Conservation (phyloP, 139 green algal genomes). For the Volvox africanus region DNA sequence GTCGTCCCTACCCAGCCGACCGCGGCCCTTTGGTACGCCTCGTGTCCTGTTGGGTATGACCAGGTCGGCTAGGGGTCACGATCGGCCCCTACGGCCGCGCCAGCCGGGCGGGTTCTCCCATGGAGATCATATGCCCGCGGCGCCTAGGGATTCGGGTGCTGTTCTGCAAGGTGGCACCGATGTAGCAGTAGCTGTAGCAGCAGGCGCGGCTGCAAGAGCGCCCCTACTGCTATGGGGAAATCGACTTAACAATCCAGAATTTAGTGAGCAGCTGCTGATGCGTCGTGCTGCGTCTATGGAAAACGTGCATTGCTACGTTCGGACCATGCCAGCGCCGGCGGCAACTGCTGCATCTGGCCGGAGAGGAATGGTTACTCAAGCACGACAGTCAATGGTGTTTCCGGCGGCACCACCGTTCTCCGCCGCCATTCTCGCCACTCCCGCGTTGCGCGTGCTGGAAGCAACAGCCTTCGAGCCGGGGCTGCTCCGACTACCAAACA, state of each 20-base stretch:
- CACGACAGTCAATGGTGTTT: too few species aligned
- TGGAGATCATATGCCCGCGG: too few species aligned
- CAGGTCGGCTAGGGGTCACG: neutral
- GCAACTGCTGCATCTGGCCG: too few species aligned
- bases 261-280: neutral
- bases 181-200: neutral
- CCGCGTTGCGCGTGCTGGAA: too few species aligned
- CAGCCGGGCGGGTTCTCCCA: too few species aligned
- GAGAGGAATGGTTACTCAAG: too few species aligned
- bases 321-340: too few species aligned
- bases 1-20: neutral
- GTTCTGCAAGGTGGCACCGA: neutral
- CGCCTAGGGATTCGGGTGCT: too few species aligned
- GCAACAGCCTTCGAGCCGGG: neutral
- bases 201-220: neutral
- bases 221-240: neutral
- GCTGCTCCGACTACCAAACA: neutral
- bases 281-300: neutral
- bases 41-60: neutral
- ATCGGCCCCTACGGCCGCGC: neutral
- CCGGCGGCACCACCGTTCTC: too few species aligned
- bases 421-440: too few species aligned
- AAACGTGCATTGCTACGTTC: neutral
- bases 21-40: constrained; percentile 8
- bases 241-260: neutral